A percentile compares a stretch with the other conserved stretches of the same genome.
phyloP scores from a whole-genome alignment of 1,284 basidiomycete species.

The Polyporus tsugae region DNA sequence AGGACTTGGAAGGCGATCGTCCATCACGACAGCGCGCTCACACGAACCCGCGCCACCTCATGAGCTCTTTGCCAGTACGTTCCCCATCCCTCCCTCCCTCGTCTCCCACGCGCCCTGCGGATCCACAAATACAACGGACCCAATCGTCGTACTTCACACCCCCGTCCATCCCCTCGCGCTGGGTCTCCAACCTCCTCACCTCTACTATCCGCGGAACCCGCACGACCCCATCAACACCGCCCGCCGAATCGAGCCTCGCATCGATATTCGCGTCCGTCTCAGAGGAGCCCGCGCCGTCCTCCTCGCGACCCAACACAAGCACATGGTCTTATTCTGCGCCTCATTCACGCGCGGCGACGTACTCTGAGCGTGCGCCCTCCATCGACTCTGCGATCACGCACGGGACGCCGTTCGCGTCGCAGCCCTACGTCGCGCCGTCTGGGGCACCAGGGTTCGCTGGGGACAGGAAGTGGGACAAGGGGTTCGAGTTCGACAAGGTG shows the following conservation, averaged over 20 bases:
- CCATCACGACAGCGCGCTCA: constrained; percentile 18
- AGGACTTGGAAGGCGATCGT: constrained; percentile 13
- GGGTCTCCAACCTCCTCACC: constrained; percentile 52
- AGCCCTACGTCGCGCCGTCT: constrained; percentile 66
- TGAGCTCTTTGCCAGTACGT: constrained; percentile 35
- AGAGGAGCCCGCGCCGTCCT: constrained; percentile 45
- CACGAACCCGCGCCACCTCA: constrained; percentile 26
- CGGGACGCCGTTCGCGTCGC: constrained; percentile 65
- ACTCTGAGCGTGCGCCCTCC: constrained; percentile 14
- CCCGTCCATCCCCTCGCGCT: constrained; percentile 46
- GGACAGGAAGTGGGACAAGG: constrained; percentile 46
- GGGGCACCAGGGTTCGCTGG: constrained; percentile 85
- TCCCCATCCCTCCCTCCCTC: constrained; percentile 44
- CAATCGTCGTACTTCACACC: constrained; percentile 47
- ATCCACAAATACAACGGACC: constrained; percentile 42
- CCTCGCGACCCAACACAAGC: constrained; percentile 20
- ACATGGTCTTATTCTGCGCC: constrained; percentile 26
- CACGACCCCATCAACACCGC: constrained; percentile 15
- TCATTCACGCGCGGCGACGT: constrained; percentile 26
- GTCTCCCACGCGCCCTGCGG: constrained; percentile 37
- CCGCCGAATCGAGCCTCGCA: constrained; percentile 37
- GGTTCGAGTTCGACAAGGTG: constrained; percentile 45
- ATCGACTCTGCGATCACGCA: constrained; percentile 46
- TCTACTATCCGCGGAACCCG: constrained; percentile 42
- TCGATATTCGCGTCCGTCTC: constrained; percentile 43